Evolutionary conservation across 495 filamentous ascomycete species (phyloP).

Genomic region (Podospora sp.): DNA sequence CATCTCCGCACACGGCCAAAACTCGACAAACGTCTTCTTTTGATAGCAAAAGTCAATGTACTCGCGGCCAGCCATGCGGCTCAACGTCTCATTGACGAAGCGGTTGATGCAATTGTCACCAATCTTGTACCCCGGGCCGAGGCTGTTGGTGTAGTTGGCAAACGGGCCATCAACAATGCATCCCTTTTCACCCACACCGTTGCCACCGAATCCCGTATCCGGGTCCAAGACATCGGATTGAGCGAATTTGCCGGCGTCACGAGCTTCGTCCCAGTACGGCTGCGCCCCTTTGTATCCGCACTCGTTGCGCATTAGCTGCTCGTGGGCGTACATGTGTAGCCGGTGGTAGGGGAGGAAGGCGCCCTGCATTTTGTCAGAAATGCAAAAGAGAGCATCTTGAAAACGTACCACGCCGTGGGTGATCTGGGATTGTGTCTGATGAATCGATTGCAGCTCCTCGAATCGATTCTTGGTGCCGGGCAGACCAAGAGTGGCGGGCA

Average conservation of each 20-base stretch:
- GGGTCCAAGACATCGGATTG: conserved; percentile 41
- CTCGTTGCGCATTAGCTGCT: conserved; percentile 43
- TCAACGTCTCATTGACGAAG: conserved; percentile 26
- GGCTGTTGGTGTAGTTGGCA: conserved; percentile 32
- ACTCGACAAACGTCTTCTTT: conserved; percentile 2
- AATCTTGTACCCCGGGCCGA: conserved; percentile 38
- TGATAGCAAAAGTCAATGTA: conserved; percentile 20
- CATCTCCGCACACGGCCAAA: conserved; percentile 26
- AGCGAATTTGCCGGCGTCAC: conserved; percentile 43
- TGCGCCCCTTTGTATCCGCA: conserved; percentile 50
- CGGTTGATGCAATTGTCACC: conserved; percentile 41
- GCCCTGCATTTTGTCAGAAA: conserved; percentile 11
- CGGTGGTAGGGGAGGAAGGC: conserved; percentile 57
- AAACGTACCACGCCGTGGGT: conserved; percentile 16
- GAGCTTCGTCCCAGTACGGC: conserved; percentile 53
- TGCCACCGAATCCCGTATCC: conserved; percentile 44
- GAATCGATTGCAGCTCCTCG: conserved; percentile 28
- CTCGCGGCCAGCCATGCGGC: neutral
- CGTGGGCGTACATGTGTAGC: conserved; percentile 50
- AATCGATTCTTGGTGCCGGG: conserved; percentile 22
- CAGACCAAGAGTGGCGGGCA: conserved; percentile 24
- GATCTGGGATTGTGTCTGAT: conserved; percentile 22
- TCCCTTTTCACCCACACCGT: conserved; percentile 33
- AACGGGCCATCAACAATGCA: conserved; percentile 49
- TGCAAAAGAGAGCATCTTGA: too few relatives aligned